Evolutionary conservation across 1,139 yeast genomes (phyloP).

Genomic region (Candida glucosophila): DNA sequence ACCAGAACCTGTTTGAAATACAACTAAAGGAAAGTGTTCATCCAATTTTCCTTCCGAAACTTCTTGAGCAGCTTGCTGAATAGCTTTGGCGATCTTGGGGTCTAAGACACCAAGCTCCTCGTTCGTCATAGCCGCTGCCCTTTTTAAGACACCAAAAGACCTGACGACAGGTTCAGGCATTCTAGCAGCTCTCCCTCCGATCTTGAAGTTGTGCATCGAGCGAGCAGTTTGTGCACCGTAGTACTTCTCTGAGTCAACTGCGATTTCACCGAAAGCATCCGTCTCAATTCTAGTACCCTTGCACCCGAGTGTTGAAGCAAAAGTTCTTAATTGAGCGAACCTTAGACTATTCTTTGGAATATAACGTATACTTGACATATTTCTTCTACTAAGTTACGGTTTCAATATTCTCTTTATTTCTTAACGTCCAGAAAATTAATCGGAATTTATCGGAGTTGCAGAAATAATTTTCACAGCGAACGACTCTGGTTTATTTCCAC

Average conservation of each 20-base stretch:
- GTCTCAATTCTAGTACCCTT: conserved; percentile 61
- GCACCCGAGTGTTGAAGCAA: too few relatives aligned
- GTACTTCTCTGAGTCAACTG: conserved; percentile 76
- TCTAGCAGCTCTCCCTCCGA: conserved; percentile 84
- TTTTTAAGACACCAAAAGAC: conserved; percentile 90
- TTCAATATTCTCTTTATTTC: too few relatives aligned
- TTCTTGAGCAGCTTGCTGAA: conserved; percentile 91
- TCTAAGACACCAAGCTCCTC: conserved; percentile 72
- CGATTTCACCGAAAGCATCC: conserved; percentile 95
- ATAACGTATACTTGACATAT: too few relatives aligned
- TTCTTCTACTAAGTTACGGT: too few relatives aligned
- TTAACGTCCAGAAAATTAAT: too few relatives aligned
- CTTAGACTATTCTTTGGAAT: too few relatives aligned
- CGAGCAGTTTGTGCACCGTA: conserved; percentile 99
- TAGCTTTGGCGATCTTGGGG: conserved; percentile 74
- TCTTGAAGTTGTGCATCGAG: conserved; percentile 85
- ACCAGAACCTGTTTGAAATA: conserved; percentile 98
- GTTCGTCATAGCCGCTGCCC: conserved; percentile 92
- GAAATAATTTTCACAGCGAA: too few relatives aligned
- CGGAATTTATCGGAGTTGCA: too few relatives aligned
- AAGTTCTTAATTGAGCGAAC: too few relatives aligned
- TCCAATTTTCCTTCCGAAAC: conserved; percentile 85
- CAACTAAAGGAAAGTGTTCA: conserved; percentile 95
- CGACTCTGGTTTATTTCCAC: too few relatives aligned
- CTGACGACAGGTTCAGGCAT: conserved; percentile 87